Evolutionary conservation across 1,284 basidiomycete species (phyloP).

Genomic region (Irpex rosettiformis): DNA sequence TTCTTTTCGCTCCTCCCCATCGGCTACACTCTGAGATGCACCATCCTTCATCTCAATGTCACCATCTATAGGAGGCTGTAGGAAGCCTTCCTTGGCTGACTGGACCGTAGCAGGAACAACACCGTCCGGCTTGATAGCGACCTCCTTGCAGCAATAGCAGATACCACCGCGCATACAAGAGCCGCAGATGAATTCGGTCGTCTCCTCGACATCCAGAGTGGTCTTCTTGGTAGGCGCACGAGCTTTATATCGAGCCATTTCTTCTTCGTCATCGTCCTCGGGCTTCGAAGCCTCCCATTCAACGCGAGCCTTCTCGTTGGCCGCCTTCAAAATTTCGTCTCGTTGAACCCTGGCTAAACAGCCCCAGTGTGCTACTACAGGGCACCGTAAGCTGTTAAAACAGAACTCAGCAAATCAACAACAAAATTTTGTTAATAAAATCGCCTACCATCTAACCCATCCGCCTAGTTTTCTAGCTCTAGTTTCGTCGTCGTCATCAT

Average conservation of each 20-base stretch:
- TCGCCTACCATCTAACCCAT: constrained; percentile 81
- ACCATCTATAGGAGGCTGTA: not conserved
- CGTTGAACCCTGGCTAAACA: constrained; percentile 68
- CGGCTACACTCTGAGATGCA: constrained; percentile 15
- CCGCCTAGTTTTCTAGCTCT: constrained; percentile 61
- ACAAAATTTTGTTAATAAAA: not conserved
- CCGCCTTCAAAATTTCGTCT: constrained; percentile 69
- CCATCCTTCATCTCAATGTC: constrained; percentile 20
- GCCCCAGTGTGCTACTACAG: constrained; percentile 75
- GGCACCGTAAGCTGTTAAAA: constrained; percentile 65
- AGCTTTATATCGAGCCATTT: constrained; percentile 6
- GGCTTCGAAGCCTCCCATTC: constrained; percentile 32
- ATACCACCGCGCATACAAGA: constrained; percentile 71
- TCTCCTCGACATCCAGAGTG: constrained; percentile 53
- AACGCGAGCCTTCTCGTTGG: constrained; percentile 46
- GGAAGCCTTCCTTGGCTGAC: not conserved
- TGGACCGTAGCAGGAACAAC: not conserved
- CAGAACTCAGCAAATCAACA: not conserved
- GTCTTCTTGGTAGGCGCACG: constrained; percentile 34
- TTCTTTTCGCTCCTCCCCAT: not conserved
- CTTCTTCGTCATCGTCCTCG: constrained; percentile 10
- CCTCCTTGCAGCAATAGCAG: constrained; percentile 76
- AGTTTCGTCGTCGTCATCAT: constrained; percentile 52
- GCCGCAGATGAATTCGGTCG: constrained; percentile 76
- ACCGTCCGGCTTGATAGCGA: constrained; percentile 45